phyloP scores from a whole-genome alignment of 305 asterid genomes.

The Salvia sclarea region DNA sequence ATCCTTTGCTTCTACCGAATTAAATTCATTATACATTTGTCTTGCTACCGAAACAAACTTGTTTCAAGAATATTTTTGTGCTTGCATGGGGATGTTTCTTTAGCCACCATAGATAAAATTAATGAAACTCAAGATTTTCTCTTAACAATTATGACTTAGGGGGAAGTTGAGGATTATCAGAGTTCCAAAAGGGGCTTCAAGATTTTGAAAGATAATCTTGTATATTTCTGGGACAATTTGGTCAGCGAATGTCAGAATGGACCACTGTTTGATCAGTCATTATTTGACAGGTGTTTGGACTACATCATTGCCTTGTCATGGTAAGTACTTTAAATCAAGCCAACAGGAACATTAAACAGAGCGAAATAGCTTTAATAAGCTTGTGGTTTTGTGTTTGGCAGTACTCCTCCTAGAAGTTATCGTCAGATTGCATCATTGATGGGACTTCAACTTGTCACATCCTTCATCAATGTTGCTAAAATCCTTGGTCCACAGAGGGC shows the following conservation, averaged over 20 bases:
- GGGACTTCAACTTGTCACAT: slow-evolving; percentile 96
- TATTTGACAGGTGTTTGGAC: slow-evolving; percentile 89
- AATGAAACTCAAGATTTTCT: slow-evolving; percentile 26
- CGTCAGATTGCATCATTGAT: slow-evolving; percentile 90
- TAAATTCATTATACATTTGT: not conserved
- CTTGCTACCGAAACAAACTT: not conserved
- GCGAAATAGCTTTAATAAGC: slow-evolving; percentile 26
- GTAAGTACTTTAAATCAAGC: slow-evolving; percentile 47
- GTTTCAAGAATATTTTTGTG: not conserved
- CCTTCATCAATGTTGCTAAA: slow-evolving; percentile 91
- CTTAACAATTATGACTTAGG: slow-evolving; percentile 55
- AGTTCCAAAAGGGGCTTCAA: slow-evolving; percentile 84
- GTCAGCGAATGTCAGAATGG: slow-evolving; percentile 92
- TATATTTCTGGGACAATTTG: slow-evolving; percentile 81
- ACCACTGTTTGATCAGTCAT: slow-evolving; percentile 77
- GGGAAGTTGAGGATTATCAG: slow-evolving; percentile 92
- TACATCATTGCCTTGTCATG: slow-evolving; percentile 96
- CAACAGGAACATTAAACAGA: slow-evolving; percentile 13
- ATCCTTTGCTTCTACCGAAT: slow-evolving; percentile 39
- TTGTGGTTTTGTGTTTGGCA: slow-evolving; percentile 42
- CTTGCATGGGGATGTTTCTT: slow-evolving; percentile 11
- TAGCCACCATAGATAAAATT: slow-evolving; percentile 11
- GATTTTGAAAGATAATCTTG: slow-evolving; percentile 86
- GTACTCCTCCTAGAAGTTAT: slow-evolving; percentile 97
- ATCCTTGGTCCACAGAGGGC: slow-evolving; percentile 83